Conservation (phyloP, 2,329 filamentous ascomycete genomes). For the Cladosporium sp. region DNA sequence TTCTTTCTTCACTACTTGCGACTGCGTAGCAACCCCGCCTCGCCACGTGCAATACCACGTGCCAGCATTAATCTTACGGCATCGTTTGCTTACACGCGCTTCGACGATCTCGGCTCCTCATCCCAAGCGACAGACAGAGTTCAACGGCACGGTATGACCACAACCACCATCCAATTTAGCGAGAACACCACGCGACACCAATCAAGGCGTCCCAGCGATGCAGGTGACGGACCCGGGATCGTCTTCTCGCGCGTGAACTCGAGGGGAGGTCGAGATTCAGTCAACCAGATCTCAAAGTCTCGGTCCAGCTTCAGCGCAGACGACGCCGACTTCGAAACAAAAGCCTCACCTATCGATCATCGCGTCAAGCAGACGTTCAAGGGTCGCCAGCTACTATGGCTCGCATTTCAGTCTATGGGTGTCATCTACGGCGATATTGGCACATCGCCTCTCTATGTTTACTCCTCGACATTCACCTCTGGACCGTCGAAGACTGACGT, state of each 20-base stretch:
- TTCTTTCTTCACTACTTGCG: background rate
- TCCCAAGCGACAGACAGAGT: background rate
- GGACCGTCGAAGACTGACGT: slow-evolving; percentile 56
- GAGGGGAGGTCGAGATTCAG: background rate
- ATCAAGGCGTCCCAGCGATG: slow-evolving; percentile 9
- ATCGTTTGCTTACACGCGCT: background rate
- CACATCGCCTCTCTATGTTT: slow-evolving; percentile 66
- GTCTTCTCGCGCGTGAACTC: slow-evolving; percentile 4
- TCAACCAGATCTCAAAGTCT: background rate
- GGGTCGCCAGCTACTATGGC: slow-evolving; percentile 36
- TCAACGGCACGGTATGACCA: background rate
- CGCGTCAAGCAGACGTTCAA: slow-evolving; percentile 29
- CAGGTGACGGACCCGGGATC: slow-evolving; percentile 1
- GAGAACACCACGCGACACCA: slow-evolving; percentile 16
- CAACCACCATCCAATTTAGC: slow-evolving; percentile 18
- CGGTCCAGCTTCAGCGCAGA: slow-evolving; percentile 8
- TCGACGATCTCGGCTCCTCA: background rate
- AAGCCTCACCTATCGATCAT: background rate
- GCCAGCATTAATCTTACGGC: background rate
- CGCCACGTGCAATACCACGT: background rate
- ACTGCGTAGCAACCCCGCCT: background rate
- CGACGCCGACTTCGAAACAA: slow-evolving; percentile 15
- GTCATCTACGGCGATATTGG: slow-evolving; percentile 70
- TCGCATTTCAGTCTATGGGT: slow-evolving; percentile 62
- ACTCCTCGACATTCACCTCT: slow-evolving; percentile 59